Conservation (phyloP, 345 rosid genomes). For the Arabidopsis thaliana region DNA sequence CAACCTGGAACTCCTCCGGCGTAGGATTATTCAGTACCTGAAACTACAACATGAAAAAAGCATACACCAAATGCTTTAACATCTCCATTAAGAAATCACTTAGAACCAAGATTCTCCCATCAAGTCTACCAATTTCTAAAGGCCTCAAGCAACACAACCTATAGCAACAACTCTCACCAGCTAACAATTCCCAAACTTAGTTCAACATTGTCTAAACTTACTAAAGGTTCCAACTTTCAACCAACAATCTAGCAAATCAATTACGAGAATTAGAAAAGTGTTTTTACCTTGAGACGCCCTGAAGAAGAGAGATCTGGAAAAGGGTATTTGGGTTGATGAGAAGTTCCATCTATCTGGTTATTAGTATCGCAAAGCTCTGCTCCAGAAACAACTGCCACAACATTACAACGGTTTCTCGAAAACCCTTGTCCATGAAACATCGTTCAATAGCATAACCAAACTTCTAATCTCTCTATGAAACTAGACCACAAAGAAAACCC, state of each 20-base stretch:
- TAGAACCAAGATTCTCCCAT: constrained; percentile 10
- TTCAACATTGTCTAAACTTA: constrained; percentile 17
- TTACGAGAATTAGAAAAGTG: background rate
- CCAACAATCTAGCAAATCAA: constrained; percentile 1
- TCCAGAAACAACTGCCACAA: constrained; percentile 75
- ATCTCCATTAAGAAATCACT: constrained; percentile 3
- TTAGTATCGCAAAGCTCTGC: constrained; percentile 52
- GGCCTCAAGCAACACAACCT: constrained; percentile 3
- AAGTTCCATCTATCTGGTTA: constrained; percentile 54
- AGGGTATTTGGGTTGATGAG: constrained; percentile 65
- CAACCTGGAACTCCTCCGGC: constrained; percentile 64
- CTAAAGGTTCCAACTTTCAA: background rate
- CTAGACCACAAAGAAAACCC: constrained; percentile 8
- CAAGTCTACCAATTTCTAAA: constrained; percentile 23
- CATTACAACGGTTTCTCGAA: constrained; percentile 85
- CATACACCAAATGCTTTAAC: constrained; percentile 20
- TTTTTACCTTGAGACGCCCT: constrained; percentile 83
- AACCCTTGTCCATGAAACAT: constrained; percentile 96
- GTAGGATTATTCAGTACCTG: constrained; percentile 80
- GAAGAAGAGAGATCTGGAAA: constrained; percentile 82
- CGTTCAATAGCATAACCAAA: constrained; percentile 67
- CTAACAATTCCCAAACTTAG: background rate
- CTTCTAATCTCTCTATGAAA: background rate
- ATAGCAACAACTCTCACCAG: too few relatives aligned
- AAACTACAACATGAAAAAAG: constrained; percentile 63